A percentile compares a stretch with the other conserved stretches of the same genome.
phyloP scores from a whole-genome alignment of 805 yeast genomes.

The Hanseniaspora vineae region DNA sequence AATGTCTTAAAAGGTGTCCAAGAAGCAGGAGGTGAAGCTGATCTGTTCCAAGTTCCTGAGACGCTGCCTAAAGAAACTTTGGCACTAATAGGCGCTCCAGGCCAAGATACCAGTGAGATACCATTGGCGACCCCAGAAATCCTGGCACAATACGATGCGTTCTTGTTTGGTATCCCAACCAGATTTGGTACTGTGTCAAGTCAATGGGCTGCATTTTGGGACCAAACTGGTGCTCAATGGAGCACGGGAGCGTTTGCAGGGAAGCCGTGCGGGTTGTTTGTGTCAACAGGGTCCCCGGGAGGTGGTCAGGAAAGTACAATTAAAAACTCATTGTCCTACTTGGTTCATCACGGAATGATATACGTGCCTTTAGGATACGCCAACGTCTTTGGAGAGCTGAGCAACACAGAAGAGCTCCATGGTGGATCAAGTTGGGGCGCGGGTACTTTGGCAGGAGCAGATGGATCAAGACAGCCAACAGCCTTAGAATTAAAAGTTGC shows the following conservation, averaged over 20 bases:
- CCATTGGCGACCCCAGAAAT: conserved; percentile 49
- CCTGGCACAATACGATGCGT: conserved; percentile 54
- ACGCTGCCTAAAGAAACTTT: conserved; percentile 53
- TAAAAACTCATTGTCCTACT: conserved; percentile 41
- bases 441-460: conserved; percentile 62
- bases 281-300: conserved; percentile 59
- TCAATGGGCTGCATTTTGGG: conserved; percentile 69
- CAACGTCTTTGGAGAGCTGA: conserved; percentile 38
- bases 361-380: conserved; percentile 69
- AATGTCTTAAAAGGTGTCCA: conserved; percentile 55
- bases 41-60: conserved; percentile 64
- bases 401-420: conserved; percentile 52
- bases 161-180: conserved; percentile 70
- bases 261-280: conserved; percentile 61
- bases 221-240: conserved; percentile 67
- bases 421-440: conserved; percentile 88
- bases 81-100: conserved; percentile 46
- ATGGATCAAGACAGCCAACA: conserved; percentile 60
- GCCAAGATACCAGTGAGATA: conserved; percentile 36
- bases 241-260: conserved; percentile 55
- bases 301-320: conserved; percentile 74
- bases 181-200: conserved; percentile 67
- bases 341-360: conserved; percentile 67
- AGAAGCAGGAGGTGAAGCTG: conserved; percentile 56
- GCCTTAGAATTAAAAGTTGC: conserved; percentile 55